Base-by-base conservation (phyloP, 164 flowering plant species). In the Malania oleifera region DNA sequence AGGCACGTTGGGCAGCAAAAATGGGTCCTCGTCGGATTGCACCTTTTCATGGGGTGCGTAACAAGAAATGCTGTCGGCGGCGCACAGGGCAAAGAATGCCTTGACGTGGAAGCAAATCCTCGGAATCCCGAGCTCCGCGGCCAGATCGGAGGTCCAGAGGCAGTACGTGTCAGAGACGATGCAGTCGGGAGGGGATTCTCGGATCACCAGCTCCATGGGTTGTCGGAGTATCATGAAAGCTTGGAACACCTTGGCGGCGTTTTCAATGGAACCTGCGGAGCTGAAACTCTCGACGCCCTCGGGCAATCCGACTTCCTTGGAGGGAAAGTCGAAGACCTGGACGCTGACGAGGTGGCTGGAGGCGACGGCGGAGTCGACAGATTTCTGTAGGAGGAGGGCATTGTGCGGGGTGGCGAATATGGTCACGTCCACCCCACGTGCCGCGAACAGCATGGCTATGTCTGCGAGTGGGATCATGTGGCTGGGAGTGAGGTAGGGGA, bases 91-190 rank as follows among this genome's bases (percentile, higher is more conserved):
- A 56, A 78, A 73, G 65, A 58, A 62, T 37, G 62, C 27, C 6
- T 37, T 50, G 3, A 70, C 72, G 46, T 54, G 54, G 45, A 78
- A 78, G n/a, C 44, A 26, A 7, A 77, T 25, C 44, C 75, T 67
- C 0, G 79, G 77, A 15, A 77, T 67, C 5, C 69, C 68, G 47
- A 54, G 54, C 26, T 56, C 61, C 29, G 9, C 17, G 0, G 80
- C 70, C 0, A 53, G 28, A 23, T 75, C 77, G 1, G 53, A 53
- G 0, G 75, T 66, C 70, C 75, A 76, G 0, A 74, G 68, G 18
- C 67, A 53, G 58, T 64, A 61, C 62, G 70, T 45, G 61, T 80
- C 81, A 17, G 77, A 65, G 9, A 80, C 67, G 41, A 77, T 18
- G 59, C 59, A 62, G 55, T 76, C 52, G 0, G 80, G 79, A 5